Conservation (phyloP, 2,329 filamentous ascomycete species). For the Capronia americana region DNA sequence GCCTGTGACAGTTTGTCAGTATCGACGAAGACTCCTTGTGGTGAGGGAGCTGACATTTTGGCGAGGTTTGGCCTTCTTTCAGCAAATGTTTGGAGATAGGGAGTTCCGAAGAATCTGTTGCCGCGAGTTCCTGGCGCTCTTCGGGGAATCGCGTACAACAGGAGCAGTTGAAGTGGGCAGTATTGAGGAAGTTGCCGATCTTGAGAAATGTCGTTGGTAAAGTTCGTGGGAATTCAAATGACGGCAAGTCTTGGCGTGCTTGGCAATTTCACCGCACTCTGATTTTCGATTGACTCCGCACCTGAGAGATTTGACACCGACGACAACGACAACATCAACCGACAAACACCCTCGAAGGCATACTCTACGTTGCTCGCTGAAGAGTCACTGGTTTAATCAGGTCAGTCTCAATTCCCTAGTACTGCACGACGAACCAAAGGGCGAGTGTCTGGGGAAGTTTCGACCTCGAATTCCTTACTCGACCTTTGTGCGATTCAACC, state of each 20-base stretch:
- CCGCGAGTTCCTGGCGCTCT: constrained; percentile 61
- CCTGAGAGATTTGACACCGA: constrained; percentile 9
- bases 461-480: background rate
- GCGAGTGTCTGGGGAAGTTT: background rate
- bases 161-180: constrained; percentile 13
- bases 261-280: constrained; percentile 15
- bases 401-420: constrained; percentile 27
- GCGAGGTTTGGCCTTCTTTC: constrained; percentile 50
- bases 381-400: constrained; percentile 33
- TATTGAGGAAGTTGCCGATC: constrained; percentile 1
- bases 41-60: constrained; percentile 40
- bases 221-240: background rate
- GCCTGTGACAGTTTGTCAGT: constrained; percentile 60
- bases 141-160: constrained; percentile 62
- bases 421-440: background rate
- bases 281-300: constrained; percentile 12
- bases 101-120: constrained; percentile 49
- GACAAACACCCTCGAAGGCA: constrained; percentile 25
- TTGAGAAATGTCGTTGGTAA: background rate
- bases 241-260: constrained; percentile 4
- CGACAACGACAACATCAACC: constrained; percentile 17
- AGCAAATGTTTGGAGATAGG: background rate
- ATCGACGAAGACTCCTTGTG: background rate
- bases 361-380: constrained; percentile 36
- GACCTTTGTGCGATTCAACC: constrained; percentile 1